Evolutionary conservation across 441 rosid species (phyloP).

Genomic region (Adansonia grandidieri): DNA sequence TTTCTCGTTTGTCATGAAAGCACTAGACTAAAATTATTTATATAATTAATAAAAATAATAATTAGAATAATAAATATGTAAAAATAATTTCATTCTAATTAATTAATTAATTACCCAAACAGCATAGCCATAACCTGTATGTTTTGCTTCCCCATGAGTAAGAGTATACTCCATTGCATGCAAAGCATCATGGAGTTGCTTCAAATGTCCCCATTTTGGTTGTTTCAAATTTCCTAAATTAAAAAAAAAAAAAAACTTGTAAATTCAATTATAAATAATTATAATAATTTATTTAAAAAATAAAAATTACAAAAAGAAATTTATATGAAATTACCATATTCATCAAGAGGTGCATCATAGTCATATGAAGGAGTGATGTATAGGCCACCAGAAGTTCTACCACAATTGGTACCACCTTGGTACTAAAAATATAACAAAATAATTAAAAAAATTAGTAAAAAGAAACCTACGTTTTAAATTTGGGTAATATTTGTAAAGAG

Average conservation of each 20-base stretch:
- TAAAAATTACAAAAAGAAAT: background rate
- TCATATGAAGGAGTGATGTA: constrained; percentile 26
- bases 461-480: too few species aligned
- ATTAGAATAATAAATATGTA: background rate
- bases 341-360: constrained; percentile 37
- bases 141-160: background rate
- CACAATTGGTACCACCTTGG: constrained; percentile 87
- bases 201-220: constrained; percentile 65
- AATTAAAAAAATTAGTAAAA: background rate
- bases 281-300: background rate
- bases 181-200: constrained; percentile 54
- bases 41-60: background rate
- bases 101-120: background rate
- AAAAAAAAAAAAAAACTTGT: background rate
- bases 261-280: background rate
- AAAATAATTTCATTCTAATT: background rate
- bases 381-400: constrained; percentile 66
- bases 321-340: constrained; percentile 49
- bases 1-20: constrained; percentile 41
- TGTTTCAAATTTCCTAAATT: background rate
- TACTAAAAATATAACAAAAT: constrained; percentile 41
- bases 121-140: background rate
- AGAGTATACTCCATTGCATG: constrained; percentile 47
- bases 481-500: background rate
- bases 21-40: constrained; percentile 40